Evolutionary conservation across 2,329 filamentous ascomycete species (phyloP).

Genomic region (Aspergillus texensis): DNA sequence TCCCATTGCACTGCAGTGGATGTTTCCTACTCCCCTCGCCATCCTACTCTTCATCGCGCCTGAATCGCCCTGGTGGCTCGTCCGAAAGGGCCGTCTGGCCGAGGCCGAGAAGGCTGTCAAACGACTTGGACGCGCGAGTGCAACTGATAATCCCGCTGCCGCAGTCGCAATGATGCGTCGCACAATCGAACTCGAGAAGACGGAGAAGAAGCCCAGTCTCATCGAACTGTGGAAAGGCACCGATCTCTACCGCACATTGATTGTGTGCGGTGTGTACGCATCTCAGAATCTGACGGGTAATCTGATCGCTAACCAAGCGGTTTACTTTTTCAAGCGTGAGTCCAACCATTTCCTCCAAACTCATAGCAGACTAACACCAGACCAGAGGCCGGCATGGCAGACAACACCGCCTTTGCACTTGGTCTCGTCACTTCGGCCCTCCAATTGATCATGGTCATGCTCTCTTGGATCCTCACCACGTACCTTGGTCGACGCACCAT

Average conservation of each 20-base stretch:
- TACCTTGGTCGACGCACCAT: too few relatives aligned
- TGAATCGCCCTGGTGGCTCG: constrained; percentile 57
- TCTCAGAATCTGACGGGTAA: too few relatives aligned
- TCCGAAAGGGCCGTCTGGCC: constrained; percentile 51
- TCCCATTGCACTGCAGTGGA: too few relatives aligned
- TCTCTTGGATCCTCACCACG: too few relatives aligned
- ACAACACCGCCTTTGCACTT: constrained; percentile 61
- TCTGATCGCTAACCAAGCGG: too few relatives aligned
- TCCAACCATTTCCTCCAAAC: too few relatives aligned
- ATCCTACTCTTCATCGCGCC: constrained; percentile 52
- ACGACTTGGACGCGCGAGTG: constrained; percentile 52
- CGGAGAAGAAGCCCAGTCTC: constrained; percentile 17
- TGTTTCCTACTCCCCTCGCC: too few relatives aligned
- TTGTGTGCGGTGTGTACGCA: too few relatives aligned
- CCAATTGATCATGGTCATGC: constrained; percentile 35
- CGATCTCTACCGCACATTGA: too few relatives aligned
- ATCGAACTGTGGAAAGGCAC: too few relatives aligned
- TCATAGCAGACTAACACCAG: constrained; percentile 30
- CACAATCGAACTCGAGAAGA: constrained; percentile 58
- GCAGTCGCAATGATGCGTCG: constrained; percentile 63
- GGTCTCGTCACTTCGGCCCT: constrained; percentile 68
- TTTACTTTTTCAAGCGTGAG: too few relatives aligned
- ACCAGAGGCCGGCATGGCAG: constrained; percentile 62
- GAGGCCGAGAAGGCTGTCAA: constrained; percentile 51
- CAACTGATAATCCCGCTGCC: constrained; percentile 44